phyloP scores from a whole-genome alignment of 371 early-diverging fungal species.

The Phascolomyces articulosus region DNA sequence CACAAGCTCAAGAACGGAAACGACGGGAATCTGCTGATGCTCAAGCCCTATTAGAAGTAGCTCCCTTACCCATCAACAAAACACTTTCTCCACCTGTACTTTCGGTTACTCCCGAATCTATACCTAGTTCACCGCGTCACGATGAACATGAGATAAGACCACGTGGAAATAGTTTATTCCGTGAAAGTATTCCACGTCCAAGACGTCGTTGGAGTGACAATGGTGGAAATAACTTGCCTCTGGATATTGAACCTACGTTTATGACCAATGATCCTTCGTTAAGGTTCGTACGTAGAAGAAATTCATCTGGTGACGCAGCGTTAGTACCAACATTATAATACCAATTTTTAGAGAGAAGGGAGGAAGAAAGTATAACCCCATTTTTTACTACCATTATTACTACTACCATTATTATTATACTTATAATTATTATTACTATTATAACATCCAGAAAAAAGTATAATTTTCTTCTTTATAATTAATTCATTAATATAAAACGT shows the following conservation, averaged over 20 bases:
- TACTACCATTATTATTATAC: too few relatives aligned
- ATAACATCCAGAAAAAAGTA: too few relatives aligned
- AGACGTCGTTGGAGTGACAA: background rate
- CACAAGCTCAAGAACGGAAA: constrained; percentile 44
- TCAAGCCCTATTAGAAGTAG: background rate
- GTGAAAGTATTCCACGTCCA: background rate
- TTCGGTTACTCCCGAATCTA: background rate
- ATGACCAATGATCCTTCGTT: background rate
- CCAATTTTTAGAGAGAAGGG: too few relatives aligned
- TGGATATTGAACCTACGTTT: background rate
- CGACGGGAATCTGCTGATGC: constrained; percentile 32
- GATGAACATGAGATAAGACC: background rate
- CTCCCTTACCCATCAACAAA: background rate
- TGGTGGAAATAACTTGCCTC: background rate
- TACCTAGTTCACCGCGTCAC: background rate
- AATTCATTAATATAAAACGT: too few relatives aligned
- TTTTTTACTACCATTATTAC: too few relatives aligned
- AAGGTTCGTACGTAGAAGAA: background rate
- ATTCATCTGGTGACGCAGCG: background rate
- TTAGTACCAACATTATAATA: background rate
- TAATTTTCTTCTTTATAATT: too few relatives aligned
- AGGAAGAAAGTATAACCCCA: too few relatives aligned
- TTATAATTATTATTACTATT: too few relatives aligned
- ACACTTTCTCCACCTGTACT: background rate
- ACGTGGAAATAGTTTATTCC: background rate